Evolutionary conservation across 1,139 yeast species (phyloP).

Genomic region (Nadsonia starkeyi-henricii): DNA sequence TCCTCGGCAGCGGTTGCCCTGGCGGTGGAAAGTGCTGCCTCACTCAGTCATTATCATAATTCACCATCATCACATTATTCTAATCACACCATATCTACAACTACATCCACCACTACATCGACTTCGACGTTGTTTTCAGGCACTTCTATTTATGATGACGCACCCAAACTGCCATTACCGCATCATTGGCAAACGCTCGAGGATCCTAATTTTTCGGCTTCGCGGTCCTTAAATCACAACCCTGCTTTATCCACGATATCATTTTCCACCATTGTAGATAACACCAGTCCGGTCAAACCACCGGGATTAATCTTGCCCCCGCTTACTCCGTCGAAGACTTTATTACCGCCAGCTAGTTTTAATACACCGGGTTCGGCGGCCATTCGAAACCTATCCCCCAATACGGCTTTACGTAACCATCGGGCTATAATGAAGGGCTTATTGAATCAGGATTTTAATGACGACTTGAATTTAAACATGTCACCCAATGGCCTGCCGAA

Average conservation of each 20-base stretch:
- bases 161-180: neutral
- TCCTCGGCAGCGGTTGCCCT: too few relatives aligned
- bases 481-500: conserved; percentile 1
- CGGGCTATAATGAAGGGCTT: neutral
- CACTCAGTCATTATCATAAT: too few relatives aligned
- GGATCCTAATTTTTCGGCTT: conserved; percentile 3
- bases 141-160: neutral
- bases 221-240: conserved; percentile 2
- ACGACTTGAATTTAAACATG: conserved; percentile 1
- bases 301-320: conserved; percentile 6
- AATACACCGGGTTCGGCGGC: conserved; percentile 1
- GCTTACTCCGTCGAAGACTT: conserved; percentile 5
- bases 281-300: conserved; percentile 2
- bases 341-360: conserved; percentile 4
- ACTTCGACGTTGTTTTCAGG: neutral
- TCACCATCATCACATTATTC: too few relatives aligned
- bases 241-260: neutral
- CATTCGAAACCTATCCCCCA: conserved; percentile 4
- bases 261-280: conserved; percentile 1
- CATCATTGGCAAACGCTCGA: conserved; percentile 4
- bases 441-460: conserved; percentile 3
- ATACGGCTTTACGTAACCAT: neutral
- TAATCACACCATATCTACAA: neutral
- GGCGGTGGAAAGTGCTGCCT: too few relatives aligned
- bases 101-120: neutral